These are phyloP conservation scores for Dothideomycetidae sp. DNA, from an alignment of 2,329 filamentous ascomycete genomes.

Conservation along the genomic window DNA sequence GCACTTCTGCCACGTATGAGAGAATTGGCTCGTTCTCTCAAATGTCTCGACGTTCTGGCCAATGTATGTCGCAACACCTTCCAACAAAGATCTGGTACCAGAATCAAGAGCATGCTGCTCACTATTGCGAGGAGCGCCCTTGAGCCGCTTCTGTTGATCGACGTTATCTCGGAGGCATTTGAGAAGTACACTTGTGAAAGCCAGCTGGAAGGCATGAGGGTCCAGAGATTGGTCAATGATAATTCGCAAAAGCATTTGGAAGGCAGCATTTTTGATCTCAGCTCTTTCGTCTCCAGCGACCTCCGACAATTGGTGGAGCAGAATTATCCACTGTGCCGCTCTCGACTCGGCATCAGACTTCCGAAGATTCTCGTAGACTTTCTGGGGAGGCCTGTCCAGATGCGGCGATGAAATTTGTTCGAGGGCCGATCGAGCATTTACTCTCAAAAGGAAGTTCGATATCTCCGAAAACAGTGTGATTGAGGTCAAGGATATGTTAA, in stretches of 20 bases:
- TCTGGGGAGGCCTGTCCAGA: constrained; percentile 5
- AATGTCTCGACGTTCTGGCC: constrained; percentile 64
- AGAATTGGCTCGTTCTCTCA: constrained; percentile 50
- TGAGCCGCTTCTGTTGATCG: constrained; percentile 4
- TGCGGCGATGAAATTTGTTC: constrained; percentile 15
- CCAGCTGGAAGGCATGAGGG: constrained; percentile 66
- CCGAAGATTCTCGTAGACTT: constrained; percentile 25
- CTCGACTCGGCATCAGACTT: constrained; percentile 37
- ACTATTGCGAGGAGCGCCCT: constrained; percentile 10
- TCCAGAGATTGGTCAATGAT: constrained; percentile 76
- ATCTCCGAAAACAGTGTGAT: constrained; percentile 94
- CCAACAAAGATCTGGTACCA: constrained; percentile 59
- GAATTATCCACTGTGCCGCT: constrained; percentile 63
- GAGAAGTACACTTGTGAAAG: constrained; percentile 68
- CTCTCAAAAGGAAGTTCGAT: constrained; percentile 62
- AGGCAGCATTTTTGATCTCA: constrained; percentile 71
- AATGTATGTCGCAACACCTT: constrained; percentile 57
- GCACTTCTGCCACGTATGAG: constrained; percentile 60
- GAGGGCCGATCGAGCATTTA: constrained; percentile 28
- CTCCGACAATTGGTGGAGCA: constrained; percentile 55
- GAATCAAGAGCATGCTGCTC: constrained; percentile 31
- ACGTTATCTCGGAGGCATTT: constrained; percentile 42
- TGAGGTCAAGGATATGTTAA: constrained; percentile 88
- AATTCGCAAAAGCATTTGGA: constrained; percentile 81
- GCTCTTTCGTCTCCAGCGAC: constrained; percentile 58